Evolutionary conservation across 2,329 filamentous ascomycete species (phyloP), one percentile per base, ranked within the genome.

Genomic region (Mycocentrospora acerina): DNA sequence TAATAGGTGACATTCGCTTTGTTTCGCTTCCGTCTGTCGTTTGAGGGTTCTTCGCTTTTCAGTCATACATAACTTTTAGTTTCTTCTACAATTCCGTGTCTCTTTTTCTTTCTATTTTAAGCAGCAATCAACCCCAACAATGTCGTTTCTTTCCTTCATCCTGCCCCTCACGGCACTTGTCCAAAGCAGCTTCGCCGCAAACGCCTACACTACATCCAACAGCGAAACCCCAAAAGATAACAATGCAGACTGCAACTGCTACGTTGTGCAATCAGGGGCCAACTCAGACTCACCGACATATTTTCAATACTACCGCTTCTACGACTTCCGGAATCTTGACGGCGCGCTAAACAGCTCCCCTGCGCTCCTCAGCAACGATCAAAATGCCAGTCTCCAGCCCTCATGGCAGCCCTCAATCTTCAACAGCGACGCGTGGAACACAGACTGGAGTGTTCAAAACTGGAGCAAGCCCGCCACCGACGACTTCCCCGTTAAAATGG

Each of bases 301-400:
- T 57, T 78, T 78, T 49, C 67, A 72, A 31, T 68, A 76, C 56
- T 71, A 77, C 62, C 70, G 68, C 34, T 71, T 78, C 55, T 77
- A 69, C 62, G 74, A 77, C 56, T 77, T 77, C 47, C 72, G 74
- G 17, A 60, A 67, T 26, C 60, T 75, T 7, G 50, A 43, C 12
- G 55, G 49, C 32, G 60, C 63, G 29, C 57, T 58, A 31, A 46
- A 40, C 34, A 41, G 36, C 8, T 46, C 51, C 3, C 57, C 62
- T 8, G 57, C 59, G 24, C 33, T 55, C 17, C 41, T 63, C 28
- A 58, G 56, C 36, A 40, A 60, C 12, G 52, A 51, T 2, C 46
- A 59, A 34, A 41, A 47, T 7, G 40, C 48, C 7, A 55, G 53
- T 13, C 11, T 43, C 4, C 42, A 53, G 13, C 31, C 52, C 10